Evolutionary conservation across 345 rosid genomes (phyloP), one percentile per base, ranked within the genome.

Genomic region (Lenwebbia sp.): DNA sequence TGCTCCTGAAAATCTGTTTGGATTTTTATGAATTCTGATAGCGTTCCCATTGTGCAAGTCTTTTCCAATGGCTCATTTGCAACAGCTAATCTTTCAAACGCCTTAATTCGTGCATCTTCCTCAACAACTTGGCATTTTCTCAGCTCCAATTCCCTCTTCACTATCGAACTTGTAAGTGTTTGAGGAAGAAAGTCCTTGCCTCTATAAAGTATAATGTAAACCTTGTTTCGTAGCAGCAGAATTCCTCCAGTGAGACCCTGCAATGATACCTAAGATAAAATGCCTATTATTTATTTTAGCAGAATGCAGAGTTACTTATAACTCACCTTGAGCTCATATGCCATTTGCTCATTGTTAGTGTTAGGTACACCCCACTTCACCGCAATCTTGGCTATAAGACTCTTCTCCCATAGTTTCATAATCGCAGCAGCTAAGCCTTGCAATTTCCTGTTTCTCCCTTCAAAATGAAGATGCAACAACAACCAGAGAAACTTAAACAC

Each of bases 371-470:
- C 99, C 99, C 97, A 93, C 89, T 96, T 96, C 88, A 96, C 92
- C 33, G 97, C 93, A 90, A 96, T 92, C 91, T 96, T 96, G 82
- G 93, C 97, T 58, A 96, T 92, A 82, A 88, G 86, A 92, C 94
- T 89, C 83, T 88, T 96, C 90, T 95, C 92, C 99, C 99, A 96
- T 88, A 96, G 88, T 88, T 93, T 95, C 87, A 92, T 83, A 70
- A 96, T 93, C 23, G 98, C 95, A 89, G 91, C 91, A 88, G 98
- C 98, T 87, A 96, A 88, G 55, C 99, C 99, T 89, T 95, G 97
- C 91, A 95, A 96, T 75, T 89, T 87, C 84, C 93, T 89, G 91
- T 96, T 96, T 92, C 95, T 93, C 85, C 97, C 98, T 96, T 87
- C 84, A 88, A 70, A 86, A 89, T 89, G 76, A 21, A 65, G 70